Evolutionary conservation across 2,329 filamentous ascomycete species (phyloP).

Genomic region (Paecilomyces dactylethromorphus): DNA sequence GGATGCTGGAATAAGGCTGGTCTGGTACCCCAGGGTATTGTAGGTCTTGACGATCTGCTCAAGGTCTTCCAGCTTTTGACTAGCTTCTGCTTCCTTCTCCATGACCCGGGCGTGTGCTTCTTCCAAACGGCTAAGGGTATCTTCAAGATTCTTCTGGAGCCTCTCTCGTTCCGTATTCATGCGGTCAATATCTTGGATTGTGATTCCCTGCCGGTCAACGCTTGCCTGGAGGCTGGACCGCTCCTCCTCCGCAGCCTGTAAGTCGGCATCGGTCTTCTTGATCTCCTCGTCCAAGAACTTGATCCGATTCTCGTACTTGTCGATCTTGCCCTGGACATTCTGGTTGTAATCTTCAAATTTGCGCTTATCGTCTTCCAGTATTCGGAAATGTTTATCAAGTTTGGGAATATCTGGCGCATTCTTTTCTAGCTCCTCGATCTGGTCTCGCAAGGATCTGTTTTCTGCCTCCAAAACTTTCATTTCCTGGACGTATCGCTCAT

Average conservation of each 20-base stretch:
- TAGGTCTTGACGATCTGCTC: constrained; percentile 84
- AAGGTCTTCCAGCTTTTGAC: constrained; percentile 80
- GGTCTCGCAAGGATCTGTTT: constrained; percentile 69
- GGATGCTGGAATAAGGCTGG: constrained; percentile 77
- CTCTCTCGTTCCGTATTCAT: constrained; percentile 95
- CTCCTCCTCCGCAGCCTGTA: constrained; percentile 77
- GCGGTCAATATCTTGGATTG: constrained; percentile 96
- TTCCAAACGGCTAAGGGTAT: constrained; percentile 67
- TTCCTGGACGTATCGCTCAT: constrained; percentile 77
- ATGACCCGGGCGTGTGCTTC: constrained; percentile 76
- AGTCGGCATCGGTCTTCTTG: constrained; percentile 66
- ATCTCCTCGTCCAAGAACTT: constrained; percentile 81
- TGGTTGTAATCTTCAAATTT: constrained; percentile 96
- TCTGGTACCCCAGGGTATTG: constrained; percentile 91
- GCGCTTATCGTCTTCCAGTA: constrained; percentile 86
- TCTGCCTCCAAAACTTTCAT: constrained; percentile 81
- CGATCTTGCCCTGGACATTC: constrained; percentile 72
- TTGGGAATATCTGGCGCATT: constrained; percentile 75
- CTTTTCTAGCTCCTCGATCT: constrained; percentile 86
- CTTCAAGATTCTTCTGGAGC: constrained; percentile 80
- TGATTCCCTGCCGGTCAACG: constrained; percentile 89
- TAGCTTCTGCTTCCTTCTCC: constrained; percentile 84
- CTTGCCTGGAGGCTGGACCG: constrained; percentile 70
- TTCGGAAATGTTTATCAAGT: constrained; percentile 82
- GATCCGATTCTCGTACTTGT: constrained; percentile 79